These are phyloP conservation scores for Stevia rebaudiana DNA, from an alignment of 140 eudicot species.

Conservation along the genomic window DNA sequence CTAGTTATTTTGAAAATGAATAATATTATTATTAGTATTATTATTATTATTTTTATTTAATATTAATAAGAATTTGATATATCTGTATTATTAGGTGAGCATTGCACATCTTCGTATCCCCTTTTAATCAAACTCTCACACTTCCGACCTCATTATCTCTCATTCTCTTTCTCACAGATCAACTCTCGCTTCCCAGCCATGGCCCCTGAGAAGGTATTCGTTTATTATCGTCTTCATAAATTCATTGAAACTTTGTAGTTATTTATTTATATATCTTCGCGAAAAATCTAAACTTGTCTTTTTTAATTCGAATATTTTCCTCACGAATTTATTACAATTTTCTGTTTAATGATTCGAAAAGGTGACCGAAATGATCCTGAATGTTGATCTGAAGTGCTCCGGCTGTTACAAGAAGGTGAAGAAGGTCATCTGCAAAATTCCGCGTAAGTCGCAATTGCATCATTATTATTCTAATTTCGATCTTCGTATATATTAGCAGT, in stretches of 20 bases:
- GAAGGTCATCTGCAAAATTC: constrained; percentile 58
- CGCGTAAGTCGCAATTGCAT: constrained; percentile 56
- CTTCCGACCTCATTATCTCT: constrained; percentile 21
- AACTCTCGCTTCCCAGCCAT: constrained; percentile 15
- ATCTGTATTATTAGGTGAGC: constrained; percentile 15
- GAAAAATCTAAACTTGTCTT: background rate
- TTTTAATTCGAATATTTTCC: background rate
- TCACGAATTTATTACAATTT: background rate
- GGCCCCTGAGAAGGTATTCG: constrained; percentile 40
- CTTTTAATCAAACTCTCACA: constrained; percentile 26
- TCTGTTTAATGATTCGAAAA: constrained; percentile 13
- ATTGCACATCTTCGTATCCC: constrained; percentile 16
- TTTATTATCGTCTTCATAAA: background rate
- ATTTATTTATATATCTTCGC: too few relatives aligned
- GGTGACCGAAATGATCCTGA: constrained; percentile 67
- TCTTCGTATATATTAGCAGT: background rate
- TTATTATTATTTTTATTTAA: background rate
- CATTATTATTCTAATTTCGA: background rate
- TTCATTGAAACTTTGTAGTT: too few relatives aligned
- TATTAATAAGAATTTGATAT: too few relatives aligned
- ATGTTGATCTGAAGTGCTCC: constrained; percentile 73
- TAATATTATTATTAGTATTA: background rate
- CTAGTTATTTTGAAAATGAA: too few relatives aligned
- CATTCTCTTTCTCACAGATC: constrained; percentile 10
- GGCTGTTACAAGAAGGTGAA: constrained; percentile 73